Evolutionary conservation across 208 protist species (phyloP), one percentile per base, ranked within the genome.

Genomic region (Wallacemonas collosoma): DNA sequence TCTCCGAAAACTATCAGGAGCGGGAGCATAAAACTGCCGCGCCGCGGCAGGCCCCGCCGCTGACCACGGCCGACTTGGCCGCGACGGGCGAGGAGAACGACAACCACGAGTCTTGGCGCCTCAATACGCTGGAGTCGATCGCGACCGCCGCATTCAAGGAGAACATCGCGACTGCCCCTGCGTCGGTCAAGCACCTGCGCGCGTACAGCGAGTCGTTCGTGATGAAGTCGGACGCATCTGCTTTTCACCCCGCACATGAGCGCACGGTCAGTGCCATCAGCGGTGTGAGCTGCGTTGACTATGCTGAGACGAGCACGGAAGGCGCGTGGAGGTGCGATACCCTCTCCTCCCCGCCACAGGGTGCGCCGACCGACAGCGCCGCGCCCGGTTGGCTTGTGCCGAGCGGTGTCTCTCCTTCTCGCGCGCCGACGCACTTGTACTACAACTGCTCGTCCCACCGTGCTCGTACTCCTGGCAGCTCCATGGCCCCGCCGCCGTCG

Each of bases 1-100:
- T 86, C 15, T 65, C 68, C 4, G 61, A 73, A 41, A 71, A 80
- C 53, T 67, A 79, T 39, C 48, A 60, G 39, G 47, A 72, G 15
- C 35, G 44, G n/a, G 47, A 55, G 36, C n/a, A 48, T 41, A 17
- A 48, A 17, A 11, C 38, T n/a, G 7, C 40, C 60, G 15, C 63
- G 41, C 61, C 41, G 35, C 26, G 26, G 26, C 41, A 15, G 9
- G 65, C 56, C 11, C 51, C 47, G 35, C 9, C 5, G n/a, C 55
- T 57, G 54, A n/a, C 26, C 6, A 15, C 68, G 43, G 17, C 3
- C 17, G 56, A 36, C 50, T 5, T 50, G 3, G 17, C 15, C 41
- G 43, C 57, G 7, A 41, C 15, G 43, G 43, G 44, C 12, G 54
- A 73, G 7, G 55, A 61, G 17, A 63, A 65, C 44, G 53, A 0